Evolutionary conservation across 768 basidiomycete genomes (phyloP), one percentile per base, ranked within the genome.

Genomic region (Rhodotorula babjevae): DNA sequence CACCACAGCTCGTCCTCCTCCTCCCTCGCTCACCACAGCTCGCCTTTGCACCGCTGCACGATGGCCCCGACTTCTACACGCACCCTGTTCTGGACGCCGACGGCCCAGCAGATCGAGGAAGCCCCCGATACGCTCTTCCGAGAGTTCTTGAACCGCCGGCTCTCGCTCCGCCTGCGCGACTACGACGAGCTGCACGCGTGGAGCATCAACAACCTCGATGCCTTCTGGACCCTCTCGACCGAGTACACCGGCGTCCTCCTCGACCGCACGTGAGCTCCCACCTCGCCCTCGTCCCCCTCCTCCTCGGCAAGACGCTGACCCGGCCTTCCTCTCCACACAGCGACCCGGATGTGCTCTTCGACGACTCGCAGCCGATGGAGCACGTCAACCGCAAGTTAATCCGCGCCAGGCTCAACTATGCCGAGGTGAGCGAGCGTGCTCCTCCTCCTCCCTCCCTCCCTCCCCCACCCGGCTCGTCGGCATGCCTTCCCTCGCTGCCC

Each of bases 241-340:
- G 76, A 77, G 14, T 78, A 61, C 29, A 60, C 59, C 0, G 71
- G 72, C 53, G 60, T 78, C 46, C 72, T 78, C 46, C 74, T 76
- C 16, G 69, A 78, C 1, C 21, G 63, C 21, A 73, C 65, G 68
- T 70, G 44, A 46, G 44, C 44, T n/a, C n/a, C n/a, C n/a, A n/a
- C 44, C 14, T 5, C 44, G 4, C 49, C 36, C 33, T 52, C 44
- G 42, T 5, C 19, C 18, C 31, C 36, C 21, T 7, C 16, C 49
- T 19, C 23, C 36, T 23, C 27, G 10, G 31, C 23, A 1, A 0
- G 27, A 42, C 21, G 31, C 49, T 25, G 21, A 44, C 46, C 36
- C 47, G 19, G 25, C 23, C 25, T 29, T 2, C 9, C 3, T 21
- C 5, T 10, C 2, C 10, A 0, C 27, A 49, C 61, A 72, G 71